Percentiles rank a stretch among this genome's conserved stretches.
phyloP scores from a whole-genome alignment of 2,329 filamentous ascomycete genomes.

The Sclerotinia trifoliorum region DNA sequence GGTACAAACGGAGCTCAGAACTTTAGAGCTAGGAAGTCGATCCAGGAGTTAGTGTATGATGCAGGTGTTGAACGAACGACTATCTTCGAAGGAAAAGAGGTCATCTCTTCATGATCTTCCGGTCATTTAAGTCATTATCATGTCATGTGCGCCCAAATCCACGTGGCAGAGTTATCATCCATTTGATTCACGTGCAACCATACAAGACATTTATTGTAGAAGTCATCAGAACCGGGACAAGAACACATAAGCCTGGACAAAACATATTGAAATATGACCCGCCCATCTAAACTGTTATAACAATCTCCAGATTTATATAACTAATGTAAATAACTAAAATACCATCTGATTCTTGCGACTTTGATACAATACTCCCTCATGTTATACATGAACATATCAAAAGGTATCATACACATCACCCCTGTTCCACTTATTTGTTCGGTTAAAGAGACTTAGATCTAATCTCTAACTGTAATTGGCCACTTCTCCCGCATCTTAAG shows the following conservation, averaged over 20 bases:
- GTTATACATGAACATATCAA: neutral
- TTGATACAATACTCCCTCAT: neutral
- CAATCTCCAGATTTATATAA: neutral
- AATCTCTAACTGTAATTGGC: constrained; percentile 8
- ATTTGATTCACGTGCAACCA: constrained; percentile 12
- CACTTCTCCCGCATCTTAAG: neutral
- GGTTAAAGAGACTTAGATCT: constrained; percentile 4
- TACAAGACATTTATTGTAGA: constrained; percentile 7
- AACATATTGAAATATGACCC: neutral
- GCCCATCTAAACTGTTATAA: neutral
- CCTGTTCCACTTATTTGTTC: constrained; percentile 13
- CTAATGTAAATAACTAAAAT: neutral
- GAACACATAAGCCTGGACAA: neutral
- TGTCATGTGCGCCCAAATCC: neutral
- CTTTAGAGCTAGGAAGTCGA: constrained; percentile 35
- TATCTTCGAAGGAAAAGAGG: constrained; percentile 30
- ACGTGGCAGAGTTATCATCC: constrained; percentile 16
- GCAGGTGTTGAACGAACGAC: constrained; percentile 34
- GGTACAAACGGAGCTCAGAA: constrained; percentile 23
- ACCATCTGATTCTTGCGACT: neutral
- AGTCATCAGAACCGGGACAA: neutral
- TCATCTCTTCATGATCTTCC: constrained; percentile 5
- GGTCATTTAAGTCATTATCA: neutral
- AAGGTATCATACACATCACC: constrained; percentile 14
- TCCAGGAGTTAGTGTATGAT: constrained; percentile 38